A percentile compares a stretch with the other conserved stretches of the same genome.
phyloP scores from a whole-genome alignment of 768 basidiomycete genomes.

The Boletales sp. region DNA sequence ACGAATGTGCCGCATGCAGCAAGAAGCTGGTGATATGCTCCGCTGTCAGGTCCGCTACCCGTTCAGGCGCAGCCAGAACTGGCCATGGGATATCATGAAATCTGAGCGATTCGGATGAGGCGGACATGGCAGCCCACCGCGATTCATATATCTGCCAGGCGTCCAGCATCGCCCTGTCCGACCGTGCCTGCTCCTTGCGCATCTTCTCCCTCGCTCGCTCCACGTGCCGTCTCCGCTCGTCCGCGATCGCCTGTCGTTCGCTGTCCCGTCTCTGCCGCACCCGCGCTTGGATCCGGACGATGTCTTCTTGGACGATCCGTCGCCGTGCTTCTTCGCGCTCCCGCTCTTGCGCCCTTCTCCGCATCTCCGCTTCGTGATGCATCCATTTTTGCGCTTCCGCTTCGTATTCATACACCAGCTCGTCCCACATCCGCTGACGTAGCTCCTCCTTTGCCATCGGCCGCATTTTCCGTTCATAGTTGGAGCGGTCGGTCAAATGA shows the following conservation, averaged over 20 bases:
- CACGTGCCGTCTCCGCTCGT: slow-evolving; percentile 40
- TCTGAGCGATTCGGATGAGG: slow-evolving; percentile 44
- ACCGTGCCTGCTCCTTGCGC: slow-evolving; percentile 38
- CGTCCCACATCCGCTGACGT: slow-evolving; percentile 47
- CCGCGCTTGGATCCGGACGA: slow-evolving; percentile 50
- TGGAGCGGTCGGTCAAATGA: slow-evolving; percentile 32
- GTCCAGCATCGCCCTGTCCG: slow-evolving; percentile 45
- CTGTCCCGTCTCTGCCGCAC: slow-evolving; percentile 48
- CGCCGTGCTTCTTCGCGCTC: slow-evolving; percentile 42
- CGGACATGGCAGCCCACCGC: slow-evolving; percentile 53
- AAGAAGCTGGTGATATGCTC: slow-evolving; percentile 59
- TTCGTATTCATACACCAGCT: slow-evolving; percentile 49
- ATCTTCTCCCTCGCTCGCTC: slow-evolving; percentile 40
- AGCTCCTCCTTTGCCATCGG: slow-evolving; percentile 28
- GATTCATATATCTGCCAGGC: slow-evolving; percentile 66
- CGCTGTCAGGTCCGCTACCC: slow-evolving; percentile 48
- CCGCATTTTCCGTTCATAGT: slow-evolving; percentile 21
- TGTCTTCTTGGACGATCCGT: slow-evolving; percentile 51
- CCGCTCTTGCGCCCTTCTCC: slow-evolving; percentile 42
- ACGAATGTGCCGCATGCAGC: slow-evolving; percentile 62
- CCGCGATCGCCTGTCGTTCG: slow-evolving; percentile 45
- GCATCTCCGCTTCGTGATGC: slow-evolving; percentile 44
- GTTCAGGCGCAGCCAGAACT: slow-evolving; percentile 38
- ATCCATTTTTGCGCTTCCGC: slow-evolving; percentile 52
- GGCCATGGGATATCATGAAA: slow-evolving; percentile 79